phyloP scores from a whole-genome alignment of 768 basidiomycete genomes.

The Piloderma croceum region DNA sequence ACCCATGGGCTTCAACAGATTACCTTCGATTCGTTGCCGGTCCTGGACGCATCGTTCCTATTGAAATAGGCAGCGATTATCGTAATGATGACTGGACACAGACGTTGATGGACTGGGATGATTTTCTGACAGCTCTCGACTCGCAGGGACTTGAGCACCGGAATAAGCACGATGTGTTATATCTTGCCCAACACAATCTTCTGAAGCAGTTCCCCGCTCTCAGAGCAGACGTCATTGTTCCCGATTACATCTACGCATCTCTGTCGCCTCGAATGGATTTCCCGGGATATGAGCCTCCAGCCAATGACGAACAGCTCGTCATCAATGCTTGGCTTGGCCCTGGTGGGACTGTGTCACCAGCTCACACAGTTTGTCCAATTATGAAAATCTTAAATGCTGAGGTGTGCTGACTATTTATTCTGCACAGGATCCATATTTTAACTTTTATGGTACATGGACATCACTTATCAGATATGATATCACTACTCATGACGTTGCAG shows the following conservation, averaged over 20 bases:
- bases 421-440: constrained; percentile 85
- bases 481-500: constrained; percentile 33
- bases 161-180: constrained; percentile 41
- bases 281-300: constrained; percentile 57
- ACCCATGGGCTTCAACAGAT: constrained; percentile 60
- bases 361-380: constrained; percentile 68
- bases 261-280: constrained; percentile 38
- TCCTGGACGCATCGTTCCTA: constrained; percentile 78
- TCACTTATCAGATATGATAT: constrained; percentile 4
- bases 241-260: constrained; percentile 81
- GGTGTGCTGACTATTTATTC: constrained; percentile 7
- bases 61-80: constrained; percentile 87
- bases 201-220: constrained; percentile 79
- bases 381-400: constrained; percentile 5
- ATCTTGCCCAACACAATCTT: constrained; percentile 90
- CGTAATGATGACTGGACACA: constrained; percentile 78
- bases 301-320: constrained; percentile 57
- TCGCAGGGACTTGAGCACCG: constrained; percentile 23
- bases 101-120: constrained; percentile 68
- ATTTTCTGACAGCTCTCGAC: constrained; percentile 56
- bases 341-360: constrained; percentile 72
- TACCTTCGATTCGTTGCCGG: constrained; percentile 75
- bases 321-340: constrained; percentile 85
- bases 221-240: constrained; percentile 68
- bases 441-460: constrained; percentile 64